Base-by-base conservation (phyloP, 495 filamentous ascomycete species). In the Aspergillus asperescens region DNA sequence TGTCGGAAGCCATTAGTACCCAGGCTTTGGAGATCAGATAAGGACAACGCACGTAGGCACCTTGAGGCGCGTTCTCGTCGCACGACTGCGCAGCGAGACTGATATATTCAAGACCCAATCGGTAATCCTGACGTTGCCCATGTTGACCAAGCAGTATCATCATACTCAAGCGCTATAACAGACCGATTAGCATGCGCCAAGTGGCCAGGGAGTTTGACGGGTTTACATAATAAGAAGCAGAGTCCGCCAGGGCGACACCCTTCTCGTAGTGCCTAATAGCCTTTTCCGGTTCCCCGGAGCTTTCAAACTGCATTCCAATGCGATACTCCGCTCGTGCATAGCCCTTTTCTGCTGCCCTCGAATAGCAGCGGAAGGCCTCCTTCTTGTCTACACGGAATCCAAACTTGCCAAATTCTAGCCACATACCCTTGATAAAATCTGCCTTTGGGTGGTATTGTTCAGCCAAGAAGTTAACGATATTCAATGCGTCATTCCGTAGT, bases 401-500 rank as follows among this genome's bases (percentile, higher is more conserved):
- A 67, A 96, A 97, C 67, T 96, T 96, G 52, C 93, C 93, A 73
- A 97, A 97, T 67, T 98, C 93, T 27, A 95, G 77, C 94, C 93
- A 97, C 80, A 93, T 96, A 48, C 88, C 89, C 65, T 83, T 84
- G 75, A 98, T 89, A 63, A 96, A 97, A 57, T 90, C 85, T 5
- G 94, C 93, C 62, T 92, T 90, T 41, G 93, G 93, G 60, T 98
- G 93, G 54, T 84, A 82, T 68, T 98, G 93, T 31, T 88, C 86
- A 19, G 92, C 86, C 23, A 98, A 75, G 65, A 96, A 96, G 50
- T 76, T 78, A 43, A 96, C 85, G 52, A 98, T 89, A 61, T 88
- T 96, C 67, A 96, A 79, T 10, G 94, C 93, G 68, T 98, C 93
- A 19, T 84, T 71, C 32, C 85, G 82, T 52, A 98, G 70, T 57